Percentiles rank a stretch among this genome's conserved stretches.
These are phyloP conservation scores for Sugiyamaella chiloensis DNA, from an alignment of 805 yeast species.

Conservation along the genomic window DNA sequence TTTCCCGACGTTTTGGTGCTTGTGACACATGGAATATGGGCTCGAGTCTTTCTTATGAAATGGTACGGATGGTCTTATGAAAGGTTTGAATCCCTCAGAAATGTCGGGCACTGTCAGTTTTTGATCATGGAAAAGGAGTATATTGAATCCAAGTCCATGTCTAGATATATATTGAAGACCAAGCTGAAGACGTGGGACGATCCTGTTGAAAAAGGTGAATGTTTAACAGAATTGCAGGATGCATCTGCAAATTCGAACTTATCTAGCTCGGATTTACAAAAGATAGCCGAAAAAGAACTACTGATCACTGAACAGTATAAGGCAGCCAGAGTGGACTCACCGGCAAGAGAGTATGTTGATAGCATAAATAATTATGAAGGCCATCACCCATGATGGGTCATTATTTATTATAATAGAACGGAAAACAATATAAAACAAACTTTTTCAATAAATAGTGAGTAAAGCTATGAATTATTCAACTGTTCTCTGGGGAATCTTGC, in stretches of 20 bases:
- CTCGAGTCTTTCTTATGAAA: constrained; percentile 86
- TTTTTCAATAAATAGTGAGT: too few relatives aligned
- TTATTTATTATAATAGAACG: too few relatives aligned
- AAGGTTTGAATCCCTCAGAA: constrained; percentile 76
- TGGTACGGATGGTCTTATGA: constrained; percentile 95
- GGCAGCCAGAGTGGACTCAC: constrained; percentile 7
- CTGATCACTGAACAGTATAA: constrained; percentile 16
- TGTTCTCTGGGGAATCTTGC: constrained; percentile 52
- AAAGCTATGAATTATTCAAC: too few relatives aligned
- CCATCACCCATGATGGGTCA: not conserved
- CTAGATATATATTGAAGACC: constrained; percentile 52
- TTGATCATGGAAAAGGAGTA: constrained; percentile 67
- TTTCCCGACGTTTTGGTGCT: constrained; percentile 80
- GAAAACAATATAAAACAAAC: too few relatives aligned
- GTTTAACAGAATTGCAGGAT: constrained; percentile 17
- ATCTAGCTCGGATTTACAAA: constrained; percentile 11
- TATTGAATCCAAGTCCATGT: constrained; percentile 35
- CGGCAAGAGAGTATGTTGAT: constrained; percentile 3
- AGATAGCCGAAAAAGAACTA: constrained; percentile 19
- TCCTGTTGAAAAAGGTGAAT: constrained; percentile 18
- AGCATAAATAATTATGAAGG: not conserved
- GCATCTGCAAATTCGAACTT: constrained; percentile 14
- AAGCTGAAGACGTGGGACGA: constrained; percentile 67
- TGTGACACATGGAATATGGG: constrained; percentile 94
- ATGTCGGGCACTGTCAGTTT: constrained; percentile 82